Evolutionary conservation across 805 yeast species (phyloP).

Genomic region (Kodamaea hsintzibuensis): DNA sequence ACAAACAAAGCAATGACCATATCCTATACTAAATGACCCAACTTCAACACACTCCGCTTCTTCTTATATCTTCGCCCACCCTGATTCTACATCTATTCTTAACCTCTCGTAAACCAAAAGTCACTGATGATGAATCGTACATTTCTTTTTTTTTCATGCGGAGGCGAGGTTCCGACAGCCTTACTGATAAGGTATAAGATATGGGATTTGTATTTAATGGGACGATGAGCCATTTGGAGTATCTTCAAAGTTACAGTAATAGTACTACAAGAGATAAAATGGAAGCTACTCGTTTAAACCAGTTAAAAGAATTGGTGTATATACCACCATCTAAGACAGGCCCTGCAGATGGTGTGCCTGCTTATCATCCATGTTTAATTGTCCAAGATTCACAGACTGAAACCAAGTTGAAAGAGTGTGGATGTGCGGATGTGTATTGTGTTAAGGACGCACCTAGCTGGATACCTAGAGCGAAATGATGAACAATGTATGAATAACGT

Average conservation of each 20-base stretch:
- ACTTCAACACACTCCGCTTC: background rate
- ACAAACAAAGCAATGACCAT: too few species aligned
- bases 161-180: conserved; percentile 1
- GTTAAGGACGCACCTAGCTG: conserved; percentile 41
- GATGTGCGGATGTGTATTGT: conserved; percentile 42
- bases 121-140: background rate
- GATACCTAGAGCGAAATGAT: conserved; percentile 32
- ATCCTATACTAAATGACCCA: background rate
- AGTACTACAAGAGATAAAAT: conserved; percentile 20
- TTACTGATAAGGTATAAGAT: background rate
- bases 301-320: conserved; percentile 43
- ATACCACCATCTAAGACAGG: conserved; percentile 41
- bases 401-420: conserved; percentile 39
- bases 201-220: background rate
- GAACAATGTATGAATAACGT: background rate
- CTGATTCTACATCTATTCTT: background rate
- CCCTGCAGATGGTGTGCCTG: conserved; percentile 36
- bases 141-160: conserved; percentile 2
- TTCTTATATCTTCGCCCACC: background rate
- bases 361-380: conserved; percentile 57
- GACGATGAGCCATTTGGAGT: background rate
- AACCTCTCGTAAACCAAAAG: background rate
- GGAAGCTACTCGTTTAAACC: conserved; percentile 44
- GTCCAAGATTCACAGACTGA: conserved; percentile 59
- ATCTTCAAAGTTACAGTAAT: background rate